A percentile compares a stretch with the other conserved stretches of the same genome.
These are phyloP conservation scores for Kalmusia sp. DNA, from an alignment of 2,329 filamentous ascomycete genomes.

Conservation along the genomic window DNA sequence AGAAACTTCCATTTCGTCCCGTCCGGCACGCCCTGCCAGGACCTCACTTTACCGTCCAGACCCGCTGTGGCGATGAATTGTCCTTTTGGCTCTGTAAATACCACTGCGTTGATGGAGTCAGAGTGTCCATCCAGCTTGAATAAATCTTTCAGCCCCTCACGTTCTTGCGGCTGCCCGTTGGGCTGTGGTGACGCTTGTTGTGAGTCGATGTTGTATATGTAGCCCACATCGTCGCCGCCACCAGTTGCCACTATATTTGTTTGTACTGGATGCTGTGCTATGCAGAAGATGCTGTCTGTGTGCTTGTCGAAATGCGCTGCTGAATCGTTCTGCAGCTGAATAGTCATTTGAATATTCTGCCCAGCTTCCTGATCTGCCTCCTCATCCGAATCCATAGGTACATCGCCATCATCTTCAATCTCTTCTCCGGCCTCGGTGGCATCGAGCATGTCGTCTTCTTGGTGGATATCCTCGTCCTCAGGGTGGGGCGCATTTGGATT, in stretches of 20 bases:
- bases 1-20: constrained; percentile 69
- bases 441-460: constrained; percentile 75
- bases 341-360: constrained; percentile 67
- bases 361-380: constrained; percentile 60
- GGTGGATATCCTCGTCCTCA: constrained; percentile 56
- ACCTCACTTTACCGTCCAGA: constrained; percentile 81
- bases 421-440: constrained; percentile 81
- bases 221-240: constrained; percentile 84
- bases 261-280: constrained; percentile 87
- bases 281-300: constrained; percentile 91
- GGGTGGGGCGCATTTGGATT: constrained; percentile 35
- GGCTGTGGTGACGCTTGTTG: constrained; percentile 62
- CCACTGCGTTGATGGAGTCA: constrained; percentile 86
- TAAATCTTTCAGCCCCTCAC: constrained; percentile 68
- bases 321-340: constrained; percentile 89
- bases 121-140: constrained; percentile 86
- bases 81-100: constrained; percentile 83
- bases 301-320: constrained; percentile 90
- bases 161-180: constrained; percentile 62
- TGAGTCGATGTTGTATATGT: constrained; percentile 80
- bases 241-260: constrained; percentile 85
- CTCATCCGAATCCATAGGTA: constrained; percentile 81
- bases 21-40: constrained; percentile 64
- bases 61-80: constrained; percentile 88
- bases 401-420: constrained; percentile 70